Percentiles rank a stretch among this genome's conserved stretches.
These are phyloP conservation scores for Podospora bellae-mahoneyi DNA, from an alignment of 495 filamentous ascomycete species.

Conservation along the genomic window DNA sequence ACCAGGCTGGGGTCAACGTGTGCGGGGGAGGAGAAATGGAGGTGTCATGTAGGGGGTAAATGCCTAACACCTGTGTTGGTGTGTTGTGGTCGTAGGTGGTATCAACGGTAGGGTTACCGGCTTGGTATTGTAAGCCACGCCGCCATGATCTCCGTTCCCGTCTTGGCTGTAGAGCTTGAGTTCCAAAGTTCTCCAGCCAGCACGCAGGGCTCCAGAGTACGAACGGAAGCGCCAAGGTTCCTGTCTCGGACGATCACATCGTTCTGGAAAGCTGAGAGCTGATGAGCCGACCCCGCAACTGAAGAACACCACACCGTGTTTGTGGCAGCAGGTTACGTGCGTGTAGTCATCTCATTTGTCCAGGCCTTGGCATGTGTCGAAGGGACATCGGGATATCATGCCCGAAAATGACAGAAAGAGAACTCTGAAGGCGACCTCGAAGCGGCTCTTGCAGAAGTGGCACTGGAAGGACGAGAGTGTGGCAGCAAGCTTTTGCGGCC, in stretches of 20 bases:
- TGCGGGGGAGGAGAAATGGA: not conserved
- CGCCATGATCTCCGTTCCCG: not conserved
- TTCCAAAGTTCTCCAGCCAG: not conserved
- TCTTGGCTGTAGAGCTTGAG: not conserved
- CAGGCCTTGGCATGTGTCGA: slow-evolving; percentile 17
- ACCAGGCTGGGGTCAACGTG: not conserved
- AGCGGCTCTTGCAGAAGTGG: not conserved
- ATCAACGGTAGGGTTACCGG: not conserved
- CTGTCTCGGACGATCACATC: slow-evolving; percentile 5
- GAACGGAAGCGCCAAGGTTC: not conserved
- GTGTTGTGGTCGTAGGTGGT: not conserved
- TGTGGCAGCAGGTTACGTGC: slow-evolving; percentile 18
- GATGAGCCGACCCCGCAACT: not conserved
- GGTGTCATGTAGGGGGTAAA: not conserved
- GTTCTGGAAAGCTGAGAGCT: slow-evolving; percentile 11
- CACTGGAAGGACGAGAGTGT: not conserved
- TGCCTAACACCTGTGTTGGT: too few relatives aligned
- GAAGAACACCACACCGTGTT: not conserved
- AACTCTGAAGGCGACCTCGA: not conserved
- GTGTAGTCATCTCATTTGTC: slow-evolving; percentile 19
- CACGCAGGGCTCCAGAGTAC: not conserved
- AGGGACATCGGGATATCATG: not conserved
- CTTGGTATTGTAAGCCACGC: not conserved
- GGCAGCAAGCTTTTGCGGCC: not conserved
- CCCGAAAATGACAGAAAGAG: not conserved